Percentiles rank a stretch among this genome's conserved stretches.
phyloP scores from a whole-genome alignment of 306 rosid species.

The Gynostemma pentaphyllum region DNA sequence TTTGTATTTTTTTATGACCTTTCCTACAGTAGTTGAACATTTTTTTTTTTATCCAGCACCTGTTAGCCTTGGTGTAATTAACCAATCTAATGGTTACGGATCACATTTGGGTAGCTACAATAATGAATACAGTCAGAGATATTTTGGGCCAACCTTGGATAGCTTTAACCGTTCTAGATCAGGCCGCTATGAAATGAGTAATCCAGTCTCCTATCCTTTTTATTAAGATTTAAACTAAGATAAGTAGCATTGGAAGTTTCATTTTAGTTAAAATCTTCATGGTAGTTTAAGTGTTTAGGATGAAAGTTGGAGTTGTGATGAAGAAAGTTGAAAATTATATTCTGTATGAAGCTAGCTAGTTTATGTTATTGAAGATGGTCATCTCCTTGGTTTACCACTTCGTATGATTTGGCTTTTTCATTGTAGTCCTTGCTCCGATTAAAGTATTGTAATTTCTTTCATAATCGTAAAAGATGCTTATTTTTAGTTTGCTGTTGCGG shows the following conservation, averaged over 20 bases:
- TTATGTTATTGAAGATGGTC: background rate
- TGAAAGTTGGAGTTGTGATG: background rate
- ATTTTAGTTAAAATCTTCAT: conserved; percentile 15
- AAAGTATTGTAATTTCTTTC: background rate
- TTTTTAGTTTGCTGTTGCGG: background rate
- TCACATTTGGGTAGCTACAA: conserved; percentile 37
- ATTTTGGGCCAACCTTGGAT: conserved; percentile 50
- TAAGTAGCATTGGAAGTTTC: conserved; percentile 6
- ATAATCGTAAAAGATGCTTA: background rate
- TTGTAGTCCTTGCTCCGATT: background rate
- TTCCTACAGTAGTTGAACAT: background rate
- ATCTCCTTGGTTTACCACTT: background rate
- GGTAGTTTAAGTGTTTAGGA: background rate
- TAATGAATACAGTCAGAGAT: conserved; percentile 60
- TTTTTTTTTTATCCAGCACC: conserved; percentile 33
- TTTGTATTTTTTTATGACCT: background rate
- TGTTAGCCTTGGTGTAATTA: conserved; percentile 33
- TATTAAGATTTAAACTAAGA: conserved; percentile 23
- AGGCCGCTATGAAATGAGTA: conserved; percentile 42
- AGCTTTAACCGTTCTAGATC: conserved; percentile 49
- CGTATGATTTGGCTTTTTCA: background rate
- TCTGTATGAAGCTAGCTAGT: background rate
- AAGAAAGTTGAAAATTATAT: background rate
- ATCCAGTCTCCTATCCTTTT: conserved; percentile 34
- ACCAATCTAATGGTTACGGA: conserved; percentile 54